Evolutionary conservation across 108 stramenopile species (phyloP), one percentile per base, ranked within the genome.

Genomic region (Pseudonitzschia delicatissima): DNA sequence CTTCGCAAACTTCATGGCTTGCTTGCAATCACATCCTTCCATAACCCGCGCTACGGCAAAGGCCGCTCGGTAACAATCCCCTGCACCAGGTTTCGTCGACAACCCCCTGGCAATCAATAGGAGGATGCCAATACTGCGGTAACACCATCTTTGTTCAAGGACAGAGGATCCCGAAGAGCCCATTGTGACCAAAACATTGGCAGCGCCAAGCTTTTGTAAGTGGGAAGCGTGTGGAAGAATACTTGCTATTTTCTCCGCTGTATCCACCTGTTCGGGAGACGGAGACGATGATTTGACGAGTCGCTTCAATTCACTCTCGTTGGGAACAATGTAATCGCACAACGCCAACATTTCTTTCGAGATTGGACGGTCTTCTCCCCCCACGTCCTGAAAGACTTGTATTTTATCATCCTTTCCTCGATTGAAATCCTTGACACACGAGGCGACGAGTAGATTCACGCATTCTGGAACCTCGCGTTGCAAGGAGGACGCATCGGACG

Each of bases 1-100:
- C n/a, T 78, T 81, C 0, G 87, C 92, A 70, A 85, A 85, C 21
- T 70, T 36, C 87, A 93, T 80, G 33, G 78, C 80, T 53, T 71
- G 33, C 31, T 61, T 37, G 45, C 79, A 27, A 34, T 52, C 33
- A 0, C 68, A 34, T 1, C 84, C 66, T 59, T 88, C 84, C 13
- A 80, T 55, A 13, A 87, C 32, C 12, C 31, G 32, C 18, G 87
- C 88, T 17, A 88, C 88, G n/a, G 79, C 82, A 77, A 93, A 89
- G 5, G 77, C 92, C 31, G 92, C 89, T 37, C 92, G 86, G 65
- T 78, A 93, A 45, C 87, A 88, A 66, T 93, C 92, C 5, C 92
- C 92, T 0, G 92, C 89, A 3, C 87, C 89, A 5, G 92, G 90
- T 71, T 88, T 89, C 11, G 37, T 39, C 8, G 6, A 8, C 8